phyloP scores from a whole-genome alignment of 495 filamentous ascomycete genomes.

The Aspergillus campestris region DNA sequence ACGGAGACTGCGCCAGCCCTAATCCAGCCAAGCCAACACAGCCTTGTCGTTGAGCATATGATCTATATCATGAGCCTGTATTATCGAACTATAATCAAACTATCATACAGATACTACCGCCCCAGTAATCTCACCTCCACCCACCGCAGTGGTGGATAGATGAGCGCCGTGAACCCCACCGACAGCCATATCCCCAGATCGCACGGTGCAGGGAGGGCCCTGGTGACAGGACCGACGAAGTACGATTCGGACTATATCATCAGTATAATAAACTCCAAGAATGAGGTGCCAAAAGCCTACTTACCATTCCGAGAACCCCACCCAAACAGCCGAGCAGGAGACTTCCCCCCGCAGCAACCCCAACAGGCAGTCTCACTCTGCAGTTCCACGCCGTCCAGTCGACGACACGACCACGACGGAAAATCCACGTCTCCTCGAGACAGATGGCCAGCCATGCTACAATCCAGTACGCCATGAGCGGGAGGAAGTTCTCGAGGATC shows the following conservation, averaged over 20 bases:
- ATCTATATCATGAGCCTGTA: no score
- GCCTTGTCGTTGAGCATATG: no score
- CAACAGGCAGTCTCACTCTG: background rate
- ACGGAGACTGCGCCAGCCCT: no score
- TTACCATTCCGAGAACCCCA: background rate
- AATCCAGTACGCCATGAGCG: background rate
- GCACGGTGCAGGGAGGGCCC: background rate
- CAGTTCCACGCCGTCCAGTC: background rate
- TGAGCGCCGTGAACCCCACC: background rate
- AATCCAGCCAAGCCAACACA: no score
- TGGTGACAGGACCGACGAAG: background rate
- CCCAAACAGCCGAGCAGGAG: background rate
- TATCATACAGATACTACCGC: no score
- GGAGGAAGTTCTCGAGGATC: background rate
- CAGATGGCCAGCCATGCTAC: background rate
- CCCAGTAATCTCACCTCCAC: background rate
- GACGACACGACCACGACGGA: background rate
- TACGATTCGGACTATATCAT: background rate
- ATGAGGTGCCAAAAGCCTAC: background rate
- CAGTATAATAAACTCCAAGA: background rate
- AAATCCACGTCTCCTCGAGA: background rate
- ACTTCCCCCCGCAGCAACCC: background rate
- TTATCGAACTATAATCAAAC: no score
- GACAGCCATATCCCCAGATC: background rate
- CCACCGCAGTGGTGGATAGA: background rate